Percentiles rank a stretch among this genome's conserved stretches.
phyloP scores from a whole-genome alignment of 805 yeast species.

The Groenewaldozyma tartarivorans region DNA sequence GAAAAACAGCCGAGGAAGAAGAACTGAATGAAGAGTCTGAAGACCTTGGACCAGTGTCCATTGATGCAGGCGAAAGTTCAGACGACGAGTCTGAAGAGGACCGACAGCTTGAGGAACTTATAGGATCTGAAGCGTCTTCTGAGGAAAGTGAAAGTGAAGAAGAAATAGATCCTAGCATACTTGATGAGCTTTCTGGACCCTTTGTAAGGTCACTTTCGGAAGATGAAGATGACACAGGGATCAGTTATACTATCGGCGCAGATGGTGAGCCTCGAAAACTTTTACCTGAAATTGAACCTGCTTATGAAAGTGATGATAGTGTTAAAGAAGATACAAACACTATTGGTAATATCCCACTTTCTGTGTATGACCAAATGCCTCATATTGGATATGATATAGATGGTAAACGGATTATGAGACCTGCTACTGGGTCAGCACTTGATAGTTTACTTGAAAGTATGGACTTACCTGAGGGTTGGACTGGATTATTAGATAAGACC shows the following conservation, averaged over 20 bases:
- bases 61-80: too few species aligned
- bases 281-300: constrained; percentile 86
- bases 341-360: constrained; percentile 85
- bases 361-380: constrained; percentile 95
- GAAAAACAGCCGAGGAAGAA: constrained; percentile 8
- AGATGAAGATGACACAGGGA: constrained; percentile 26
- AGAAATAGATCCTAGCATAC: constrained; percentile 24
- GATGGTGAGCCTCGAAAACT: constrained; percentile 77
- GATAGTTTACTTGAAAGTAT: constrained; percentile 83
- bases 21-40: constrained; percentile 12
- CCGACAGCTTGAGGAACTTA: constrained; percentile 20
- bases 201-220: constrained; percentile 37
- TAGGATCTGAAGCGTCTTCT: constrained; percentile 14
- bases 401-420: constrained; percentile 97
- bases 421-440: constrained; percentile 92
- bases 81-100: constrained; percentile 19
- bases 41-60: too few species aligned
- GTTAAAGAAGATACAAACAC: constrained; percentile 76
- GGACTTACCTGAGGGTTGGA: constrained; percentile 98
- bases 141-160: constrained; percentile 26
- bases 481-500: constrained; percentile 83
- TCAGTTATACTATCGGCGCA: constrained; percentile 30
- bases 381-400: constrained; percentile 95
- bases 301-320: constrained; percentile 90
- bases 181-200: constrained; percentile 48